Base-by-base conservation (phyloP, 257 asterid species). In the Anisodus tanguticus region DNA sequence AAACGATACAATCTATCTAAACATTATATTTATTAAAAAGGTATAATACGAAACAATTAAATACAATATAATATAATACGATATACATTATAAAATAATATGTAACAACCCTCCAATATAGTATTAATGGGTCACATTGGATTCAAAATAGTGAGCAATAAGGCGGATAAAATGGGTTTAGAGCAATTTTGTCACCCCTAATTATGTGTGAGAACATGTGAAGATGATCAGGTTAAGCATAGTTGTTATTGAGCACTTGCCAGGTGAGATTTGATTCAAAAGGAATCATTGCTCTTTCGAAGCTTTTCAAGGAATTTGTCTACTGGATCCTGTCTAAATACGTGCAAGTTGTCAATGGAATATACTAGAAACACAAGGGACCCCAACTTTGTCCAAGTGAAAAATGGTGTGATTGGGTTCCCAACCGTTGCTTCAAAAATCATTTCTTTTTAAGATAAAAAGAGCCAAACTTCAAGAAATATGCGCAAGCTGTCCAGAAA, bases 181-280 rank as follows among this genome's bases (percentile, higher is more conserved):
- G 8, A 45, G 8, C 51, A 45, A 45, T 0, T 45, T 45, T 26
- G 31, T 26, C 1, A 54, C 2, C 58, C 19, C 22, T 15, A 5
- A 8, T 5, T 26, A 26, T 2, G 19, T 39, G 13, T 6, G 77
- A 68, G 31, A 69, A 69, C 58, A 71, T 71, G 79, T 35, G 37
- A 11, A 19, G 17, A 74, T 19, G 19, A 49, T 74, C 58, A 10
- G 47, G 57, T 39, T 39, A 37, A 68, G 12, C 16, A 45, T 6
- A 76, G 81, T 6, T 11, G 45, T 74, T 19, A 6, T 49, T 49
- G 45, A 49, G 12, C 41, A 49, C 10, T 22, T 49, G 63, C 11
- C 63, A 76, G 81, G 81, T 51, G 81, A 51, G 8, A 76, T 22
- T 76, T 3, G 62, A 76, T 76, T 72, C 12, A 22, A 26, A 76